These are phyloP conservation scores for Pythium periplocum DNA, from an alignment of 352 stramenopile genomes.

Conservation along the genomic window DNA sequence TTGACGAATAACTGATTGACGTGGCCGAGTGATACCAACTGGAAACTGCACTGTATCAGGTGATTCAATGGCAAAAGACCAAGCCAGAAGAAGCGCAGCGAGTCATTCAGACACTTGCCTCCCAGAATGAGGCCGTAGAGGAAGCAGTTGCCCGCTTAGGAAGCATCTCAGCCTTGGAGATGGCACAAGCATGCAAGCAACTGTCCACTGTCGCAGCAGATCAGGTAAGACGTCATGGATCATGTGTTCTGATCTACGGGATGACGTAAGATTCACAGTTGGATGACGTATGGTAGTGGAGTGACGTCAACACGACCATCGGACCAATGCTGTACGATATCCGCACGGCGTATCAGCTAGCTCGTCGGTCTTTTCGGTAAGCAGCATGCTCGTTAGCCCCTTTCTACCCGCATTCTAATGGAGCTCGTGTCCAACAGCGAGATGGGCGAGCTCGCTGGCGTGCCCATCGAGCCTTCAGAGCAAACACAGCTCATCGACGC, in stretches of 20 bases:
- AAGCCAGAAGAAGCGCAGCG: slow-evolving; percentile 23
- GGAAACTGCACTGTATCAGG: slow-evolving; percentile 6
- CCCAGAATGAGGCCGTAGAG: slow-evolving; percentile 33
- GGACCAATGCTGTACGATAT: slow-evolving; percentile 48
- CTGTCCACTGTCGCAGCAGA: slow-evolving; percentile 8
- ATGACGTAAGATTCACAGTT: neutral
- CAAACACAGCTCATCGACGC: slow-evolving; percentile 92
- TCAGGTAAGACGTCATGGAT: slow-evolving; percentile 2
- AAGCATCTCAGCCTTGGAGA: neutral
- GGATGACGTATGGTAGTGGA: slow-evolving; percentile 31
- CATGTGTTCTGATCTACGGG: neutral
- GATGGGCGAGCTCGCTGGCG: slow-evolving; percentile 87
- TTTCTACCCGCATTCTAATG: neutral
- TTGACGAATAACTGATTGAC: slow-evolving; percentile 21
- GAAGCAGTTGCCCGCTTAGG: slow-evolving; percentile 12
- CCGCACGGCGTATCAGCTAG: slow-evolving; percentile 63
- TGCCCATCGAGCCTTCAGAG: slow-evolving; percentile 90
- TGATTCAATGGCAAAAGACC: slow-evolving; percentile 29
- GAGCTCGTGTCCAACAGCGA: slow-evolving; percentile 18
- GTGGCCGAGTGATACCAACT: neutral
- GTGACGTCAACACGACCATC: slow-evolving; percentile 20
- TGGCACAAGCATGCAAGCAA: neutral
- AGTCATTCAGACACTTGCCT: slow-evolving; percentile 29
- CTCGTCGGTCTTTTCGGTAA: slow-evolving; percentile 73
- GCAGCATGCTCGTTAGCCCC: too few relatives aligned